Evolutionary conservation across 169 alveolate species (phyloP).

Genomic region (Ichthyophthirius multifiliis): DNA sequence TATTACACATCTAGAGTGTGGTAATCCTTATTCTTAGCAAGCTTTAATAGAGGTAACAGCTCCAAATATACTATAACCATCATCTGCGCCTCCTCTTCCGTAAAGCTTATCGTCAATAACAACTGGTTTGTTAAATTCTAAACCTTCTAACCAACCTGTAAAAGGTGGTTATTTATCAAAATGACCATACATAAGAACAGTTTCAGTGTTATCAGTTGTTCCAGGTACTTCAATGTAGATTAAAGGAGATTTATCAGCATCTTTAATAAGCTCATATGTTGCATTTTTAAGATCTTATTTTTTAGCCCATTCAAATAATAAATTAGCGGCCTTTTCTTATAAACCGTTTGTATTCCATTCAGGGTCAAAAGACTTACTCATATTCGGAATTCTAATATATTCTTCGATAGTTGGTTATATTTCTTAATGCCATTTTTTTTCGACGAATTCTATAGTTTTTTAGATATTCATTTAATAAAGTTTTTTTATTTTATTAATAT

Average conservation of each 20-base stretch:
- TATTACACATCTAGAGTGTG: constrained; percentile 63
- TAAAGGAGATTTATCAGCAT: constrained; percentile 62
- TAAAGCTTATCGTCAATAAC: constrained; percentile 65
- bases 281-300: constrained; percentile 53
- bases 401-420: constrained; percentile 54
- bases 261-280: constrained; percentile 59
- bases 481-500: too few relatives aligned
- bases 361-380: constrained; percentile 71
- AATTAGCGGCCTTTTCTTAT: constrained; percentile 45
- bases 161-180: constrained; percentile 84
- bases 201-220: constrained; percentile 28
- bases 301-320: constrained; percentile 58
- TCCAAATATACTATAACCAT: constrained; percentile 78
- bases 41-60: constrained; percentile 63
- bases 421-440: constrained; percentile 29
- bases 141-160: constrained; percentile 77
- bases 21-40: constrained; percentile 41
- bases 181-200: constrained; percentile 81
- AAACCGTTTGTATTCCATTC: constrained; percentile 78
- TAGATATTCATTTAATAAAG: too few relatives aligned
- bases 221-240: constrained; percentile 59
- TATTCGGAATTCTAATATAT: constrained; percentile 71
- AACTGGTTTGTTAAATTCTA: constrained; percentile 71
- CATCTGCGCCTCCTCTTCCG: constrained; percentile 88
- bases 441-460: constrained; percentile 29